Evolutionary conservation across 805 yeast species (phyloP).

Genomic region (Candida nanaspora): DNA sequence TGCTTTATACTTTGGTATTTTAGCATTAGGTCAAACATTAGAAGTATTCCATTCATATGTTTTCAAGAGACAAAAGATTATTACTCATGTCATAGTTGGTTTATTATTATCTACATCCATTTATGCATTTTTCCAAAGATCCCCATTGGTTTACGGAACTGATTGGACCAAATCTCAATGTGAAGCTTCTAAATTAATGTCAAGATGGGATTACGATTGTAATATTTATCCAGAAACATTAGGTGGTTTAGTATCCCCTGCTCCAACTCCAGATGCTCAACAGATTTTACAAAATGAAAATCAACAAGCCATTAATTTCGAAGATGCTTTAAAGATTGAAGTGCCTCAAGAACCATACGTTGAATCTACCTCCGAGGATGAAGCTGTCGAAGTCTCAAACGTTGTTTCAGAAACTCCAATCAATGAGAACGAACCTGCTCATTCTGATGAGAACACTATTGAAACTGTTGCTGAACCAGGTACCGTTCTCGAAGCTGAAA

Average conservation of each 20-base stretch:
- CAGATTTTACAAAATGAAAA: constrained; percentile 1
- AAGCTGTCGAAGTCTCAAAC: constrained; percentile 3
- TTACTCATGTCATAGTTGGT: constrained; percentile 39
- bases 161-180: constrained; percentile 75
- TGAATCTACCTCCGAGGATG: constrained; percentile 3
- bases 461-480: constrained; percentile 12
- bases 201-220: constrained; percentile 90
- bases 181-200: constrained; percentile 46
- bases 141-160: constrained; percentile 71
- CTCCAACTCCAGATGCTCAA: neutral
- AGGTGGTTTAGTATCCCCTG: neutral
- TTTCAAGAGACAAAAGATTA: constrained; percentile 30
- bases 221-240: constrained; percentile 32
- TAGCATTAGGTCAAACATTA: constrained; percentile 26
- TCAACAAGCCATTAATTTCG: constrained; percentile 6
- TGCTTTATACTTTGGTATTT: constrained; percentile 68
- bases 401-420: constrained; percentile 11
- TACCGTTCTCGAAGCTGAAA: constrained; percentile 1
- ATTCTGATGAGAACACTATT: constrained; percentile 3
- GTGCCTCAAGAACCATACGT: constrained; percentile 3
- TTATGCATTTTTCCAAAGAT: constrained; percentile 50
- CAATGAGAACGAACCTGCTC: constrained; percentile 3
- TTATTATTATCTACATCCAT: constrained; percentile 42
- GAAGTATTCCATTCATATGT: constrained; percentile 23
- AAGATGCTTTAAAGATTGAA: constrained; percentile 7